Conservation (phyloP, 768 basidiomycete species). For the Daedaleopsis nitida region DNA sequence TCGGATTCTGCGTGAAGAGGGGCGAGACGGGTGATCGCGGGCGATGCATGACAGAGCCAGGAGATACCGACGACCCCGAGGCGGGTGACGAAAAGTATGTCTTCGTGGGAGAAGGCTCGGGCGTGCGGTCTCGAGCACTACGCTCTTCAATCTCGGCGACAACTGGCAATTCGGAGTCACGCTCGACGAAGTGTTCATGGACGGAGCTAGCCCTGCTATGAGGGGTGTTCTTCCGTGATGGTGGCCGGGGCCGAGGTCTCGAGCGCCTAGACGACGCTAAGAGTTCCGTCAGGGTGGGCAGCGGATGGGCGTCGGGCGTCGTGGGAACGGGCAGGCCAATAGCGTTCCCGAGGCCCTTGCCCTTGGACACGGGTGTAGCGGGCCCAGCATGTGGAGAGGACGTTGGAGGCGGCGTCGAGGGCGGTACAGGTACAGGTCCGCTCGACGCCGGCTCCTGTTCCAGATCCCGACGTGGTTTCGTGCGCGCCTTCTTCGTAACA, state of each 20-base stretch:
- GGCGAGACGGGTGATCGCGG: constrained; percentile 38
- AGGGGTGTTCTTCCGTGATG: constrained; percentile 28
- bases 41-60: constrained; percentile 26
- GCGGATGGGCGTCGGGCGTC: constrained; percentile 30
- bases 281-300: constrained; percentile 47
- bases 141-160: constrained; percentile 7
- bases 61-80: constrained; percentile 32
- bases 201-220: constrained; percentile 3
- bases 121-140: background rate
- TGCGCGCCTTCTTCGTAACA: constrained; percentile 24
- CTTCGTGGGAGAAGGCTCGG: constrained; percentile 34
- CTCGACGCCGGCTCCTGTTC: constrained; percentile 19
- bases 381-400: constrained; percentile 31
- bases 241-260: constrained; percentile 33
- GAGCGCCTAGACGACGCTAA: constrained; percentile 45
- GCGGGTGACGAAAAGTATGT: constrained; percentile 42
- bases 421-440: constrained; percentile 18
- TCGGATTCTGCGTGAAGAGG: constrained; percentile 37
- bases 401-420: constrained; percentile 34
- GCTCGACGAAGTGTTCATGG: constrained; percentile 5
- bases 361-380: constrained; percentile 18
- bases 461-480: background rate
- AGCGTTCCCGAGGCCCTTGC: constrained; percentile 27
- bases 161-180: constrained; percentile 14
- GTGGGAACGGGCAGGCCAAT: constrained; percentile 26